Base-by-base conservation (phyloP, 2,329 filamentous ascomycete genomes). In the Clarireedia sp. region DNA sequence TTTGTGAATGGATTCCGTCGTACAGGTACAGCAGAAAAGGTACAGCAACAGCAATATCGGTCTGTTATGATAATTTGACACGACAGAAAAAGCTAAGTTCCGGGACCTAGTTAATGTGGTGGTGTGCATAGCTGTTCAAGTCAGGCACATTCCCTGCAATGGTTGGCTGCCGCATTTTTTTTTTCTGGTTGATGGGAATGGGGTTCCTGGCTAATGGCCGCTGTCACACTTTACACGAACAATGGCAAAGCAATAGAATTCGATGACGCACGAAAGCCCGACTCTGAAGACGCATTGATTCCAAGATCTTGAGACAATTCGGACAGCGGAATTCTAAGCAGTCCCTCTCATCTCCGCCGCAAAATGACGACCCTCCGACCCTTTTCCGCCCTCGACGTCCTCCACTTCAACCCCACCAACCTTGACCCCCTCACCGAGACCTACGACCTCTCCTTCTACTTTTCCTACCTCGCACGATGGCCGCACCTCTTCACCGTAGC, bases 361-460 rank as follows among this genome's bases (percentile, higher is more conserved):
- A 67, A 57, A 54, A 95, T 95, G 90, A 86, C 87, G 54, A 88
- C 87, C 54, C 88, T 97, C 68, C 86, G 91, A 51, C 84, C 88
- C 63, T 96, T 97, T 76, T 82, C 81, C 59, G 86, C 90, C 2
- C 79, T 82, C 63, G 94, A 99, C 71, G 79, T 97, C 59, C 84
- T 96, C 73, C 86, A 85, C 63, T 86, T 97, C 72, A 95, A 95
- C 63, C 85, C 90, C 62, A 96, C 91, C 73, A 99, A 99, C 69
- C 85, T 99, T 59, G 94, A 99, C 69, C 89, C 89, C 41, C 79
- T 96, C 59, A 97, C 94, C n/a, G 94, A 99, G 75, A 97, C 95
- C 55, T 99, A 97, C 75, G 90, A 95, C 70, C 81, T 96, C 62
- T 82, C 84, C 60, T 99, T 97, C 76, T 99, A 99, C 75, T 82